Evolutionary conservation across 345 rosid species (phyloP).

Genomic region (Eucalyptus cloeziana): DNA sequence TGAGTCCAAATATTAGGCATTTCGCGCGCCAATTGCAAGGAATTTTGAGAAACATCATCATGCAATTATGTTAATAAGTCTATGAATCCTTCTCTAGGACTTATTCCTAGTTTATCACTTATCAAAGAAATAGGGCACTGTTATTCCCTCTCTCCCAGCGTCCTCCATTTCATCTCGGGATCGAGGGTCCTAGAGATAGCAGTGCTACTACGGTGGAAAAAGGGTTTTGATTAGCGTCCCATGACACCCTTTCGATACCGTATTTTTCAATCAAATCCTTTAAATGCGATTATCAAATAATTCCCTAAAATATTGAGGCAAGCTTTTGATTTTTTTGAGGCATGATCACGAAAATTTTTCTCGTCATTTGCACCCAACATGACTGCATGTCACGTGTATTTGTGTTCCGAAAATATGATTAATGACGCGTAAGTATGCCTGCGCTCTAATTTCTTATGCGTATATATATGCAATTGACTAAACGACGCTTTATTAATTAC

Average conservation of each 20-base stretch:
- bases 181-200: not conserved
- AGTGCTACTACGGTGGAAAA: not conserved
- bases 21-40: not conserved
- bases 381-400: not conserved
- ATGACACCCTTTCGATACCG: not conserved
- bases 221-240: not conserved
- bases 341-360: not conserved
- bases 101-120: not conserved
- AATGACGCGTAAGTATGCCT: not conserved
- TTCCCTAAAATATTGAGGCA: not conserved
- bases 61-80: not conserved
- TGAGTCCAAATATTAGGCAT: not conserved
- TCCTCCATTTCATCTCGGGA: not conserved
- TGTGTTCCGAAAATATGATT: not conserved
- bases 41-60: not conserved
- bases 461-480: not conserved
- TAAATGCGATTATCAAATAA: not conserved
- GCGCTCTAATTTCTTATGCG: not conserved
- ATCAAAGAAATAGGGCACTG: not conserved
- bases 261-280: not conserved
- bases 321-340: not conserved
- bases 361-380: not conserved
- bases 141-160: not conserved
- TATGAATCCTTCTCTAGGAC: not conserved
- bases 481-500: not conserved